phyloP scores from a whole-genome alignment of 306 rosid genomes.

The Rubus parviflorus region DNA sequence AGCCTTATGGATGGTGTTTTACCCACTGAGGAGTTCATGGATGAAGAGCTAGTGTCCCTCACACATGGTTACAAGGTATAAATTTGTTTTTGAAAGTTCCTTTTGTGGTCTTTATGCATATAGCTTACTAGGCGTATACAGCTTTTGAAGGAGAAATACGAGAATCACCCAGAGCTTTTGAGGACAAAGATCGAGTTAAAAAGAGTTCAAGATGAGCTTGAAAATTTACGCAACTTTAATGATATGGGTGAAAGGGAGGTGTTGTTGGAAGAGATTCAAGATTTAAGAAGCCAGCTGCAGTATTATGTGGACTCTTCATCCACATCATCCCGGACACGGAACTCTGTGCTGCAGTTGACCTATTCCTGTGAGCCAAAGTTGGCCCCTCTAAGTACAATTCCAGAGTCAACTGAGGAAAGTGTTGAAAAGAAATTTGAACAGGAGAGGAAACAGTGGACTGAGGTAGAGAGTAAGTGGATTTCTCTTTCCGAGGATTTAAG shows the following conservation, averaged over 20 bases:
- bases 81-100: conserved; percentile 22
- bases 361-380: conserved; percentile 48
- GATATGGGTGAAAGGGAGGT: conserved; percentile 93
- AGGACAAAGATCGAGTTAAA: conserved; percentile 75
- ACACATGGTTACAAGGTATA: conserved; percentile 78
- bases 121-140: conserved; percentile 41
- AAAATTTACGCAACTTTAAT: conserved; percentile 61
- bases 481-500: conserved; percentile 83
- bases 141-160: conserved; percentile 83
- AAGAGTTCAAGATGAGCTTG: conserved; percentile 72
- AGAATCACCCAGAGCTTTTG: conserved; percentile 90
- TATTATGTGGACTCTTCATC: conserved; percentile 71
- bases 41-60: conserved; percentile 71
- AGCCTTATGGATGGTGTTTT: conserved; percentile 91
- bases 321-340: conserved; percentile 50
- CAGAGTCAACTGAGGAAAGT: conserved; percentile 48
- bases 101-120: conserved; percentile 20
- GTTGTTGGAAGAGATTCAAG: conserved; percentile 91
- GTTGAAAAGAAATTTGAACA: conserved; percentile 57
- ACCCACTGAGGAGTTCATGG: conserved; percentile 86
- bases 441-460: conserved; percentile 87
- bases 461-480: conserved; percentile 93
- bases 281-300: conserved; percentile 88
- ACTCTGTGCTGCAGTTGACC: conserved; percentile 63
- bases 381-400: conserved; percentile 53